Evolutionary conservation across 148 eudicot species (phyloP).

Genomic region (Silene uniflora): DNA sequence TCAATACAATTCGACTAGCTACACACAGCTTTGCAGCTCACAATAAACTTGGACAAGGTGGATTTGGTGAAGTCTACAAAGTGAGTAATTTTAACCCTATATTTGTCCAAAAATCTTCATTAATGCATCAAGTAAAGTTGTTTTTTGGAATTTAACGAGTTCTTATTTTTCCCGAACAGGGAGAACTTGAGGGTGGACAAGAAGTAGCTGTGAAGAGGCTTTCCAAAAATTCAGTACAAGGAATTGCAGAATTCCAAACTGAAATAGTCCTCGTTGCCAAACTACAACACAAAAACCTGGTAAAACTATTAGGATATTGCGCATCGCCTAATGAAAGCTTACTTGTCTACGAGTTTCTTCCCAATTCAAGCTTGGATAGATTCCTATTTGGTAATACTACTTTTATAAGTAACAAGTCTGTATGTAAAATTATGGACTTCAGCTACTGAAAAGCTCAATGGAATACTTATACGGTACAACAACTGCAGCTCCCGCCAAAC

Average conservation of each 20-base stretch:
- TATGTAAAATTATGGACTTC: neutral
- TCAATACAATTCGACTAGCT: slow-evolving; percentile 8
- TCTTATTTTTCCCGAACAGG: neutral
- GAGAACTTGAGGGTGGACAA: slow-evolving; percentile 12
- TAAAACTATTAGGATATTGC: slow-evolving; percentile 12
- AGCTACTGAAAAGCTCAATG: neutral
- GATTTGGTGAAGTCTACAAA: slow-evolving; percentile 18
- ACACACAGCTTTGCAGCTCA: slow-evolving; percentile 7
- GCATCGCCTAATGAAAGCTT: slow-evolving; percentile 12
- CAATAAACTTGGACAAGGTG: slow-evolving; percentile 16
- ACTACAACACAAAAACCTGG: slow-evolving; percentile 14
- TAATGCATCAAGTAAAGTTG: too few relatives aligned
- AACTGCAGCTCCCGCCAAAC: slow-evolving; percentile 2
- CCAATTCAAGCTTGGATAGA: slow-evolving; percentile 12
- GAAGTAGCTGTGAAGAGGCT: slow-evolving; percentile 16
- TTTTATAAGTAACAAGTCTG: neutral
- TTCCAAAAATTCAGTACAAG: slow-evolving; percentile 11
- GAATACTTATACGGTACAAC: neutral
- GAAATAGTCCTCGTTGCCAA: slow-evolving; percentile 9
- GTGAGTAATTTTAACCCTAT: neutral
- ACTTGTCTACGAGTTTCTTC: slow-evolving; percentile 15
- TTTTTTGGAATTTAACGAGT: too few relatives aligned
- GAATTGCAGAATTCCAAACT: slow-evolving; percentile 13
- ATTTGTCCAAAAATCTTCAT: neutral
- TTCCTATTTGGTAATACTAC: slow-evolving; percentile 9